Conservation (phyloP, 2,329 filamentous ascomycete species). For the Aspergillus sp. region DNA sequence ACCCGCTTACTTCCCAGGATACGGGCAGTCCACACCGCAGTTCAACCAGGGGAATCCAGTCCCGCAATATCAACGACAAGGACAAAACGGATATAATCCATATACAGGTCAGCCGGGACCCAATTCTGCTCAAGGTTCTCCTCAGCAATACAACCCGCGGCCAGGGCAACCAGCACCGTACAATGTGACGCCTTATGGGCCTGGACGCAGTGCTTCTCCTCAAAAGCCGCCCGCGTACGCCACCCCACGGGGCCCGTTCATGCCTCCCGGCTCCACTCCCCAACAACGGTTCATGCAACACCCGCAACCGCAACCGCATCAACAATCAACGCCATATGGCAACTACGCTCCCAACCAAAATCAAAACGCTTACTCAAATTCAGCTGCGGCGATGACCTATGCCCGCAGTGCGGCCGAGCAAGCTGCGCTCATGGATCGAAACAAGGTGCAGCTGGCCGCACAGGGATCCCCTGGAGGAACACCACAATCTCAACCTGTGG, state of each 20-base stretch:
- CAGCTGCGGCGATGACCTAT: constrained; percentile 36
- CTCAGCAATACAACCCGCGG: constrained; percentile 37
- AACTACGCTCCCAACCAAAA: constrained; percentile 33
- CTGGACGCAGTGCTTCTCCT: constrained; percentile 32
- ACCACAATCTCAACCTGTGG: constrained; percentile 25
- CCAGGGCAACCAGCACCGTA: constrained; percentile 33
- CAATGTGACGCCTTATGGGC: constrained; percentile 25
- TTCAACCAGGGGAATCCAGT: constrained; percentile 35
- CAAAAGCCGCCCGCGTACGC: constrained; percentile 33
- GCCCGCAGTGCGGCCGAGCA: constrained; percentile 42
- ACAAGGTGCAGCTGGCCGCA: constrained; percentile 37
- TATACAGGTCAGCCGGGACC: constrained; percentile 31
- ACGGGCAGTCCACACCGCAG: constrained; percentile 33
- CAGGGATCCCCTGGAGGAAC: constrained; percentile 30
- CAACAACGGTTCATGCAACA: constrained; percentile 33
- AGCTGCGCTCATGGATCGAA: constrained; percentile 39
- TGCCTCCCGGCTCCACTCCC: constrained; percentile 30
- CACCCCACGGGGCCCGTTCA: constrained; percentile 37
- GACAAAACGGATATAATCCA: constrained; percentile 37
- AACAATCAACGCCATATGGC: constrained; percentile 25
- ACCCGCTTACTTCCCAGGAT: constrained; percentile 36
- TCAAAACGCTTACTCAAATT: constrained; percentile 33
- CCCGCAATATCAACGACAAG: constrained; percentile 42
- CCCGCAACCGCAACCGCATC: constrained; percentile 32
- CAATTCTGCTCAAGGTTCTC: constrained; percentile 32